Evolutionary conservation across 257 asterid species (phyloP), one percentile per base, ranked within the genome.

Genomic region (Lycium barbarum): DNA sequence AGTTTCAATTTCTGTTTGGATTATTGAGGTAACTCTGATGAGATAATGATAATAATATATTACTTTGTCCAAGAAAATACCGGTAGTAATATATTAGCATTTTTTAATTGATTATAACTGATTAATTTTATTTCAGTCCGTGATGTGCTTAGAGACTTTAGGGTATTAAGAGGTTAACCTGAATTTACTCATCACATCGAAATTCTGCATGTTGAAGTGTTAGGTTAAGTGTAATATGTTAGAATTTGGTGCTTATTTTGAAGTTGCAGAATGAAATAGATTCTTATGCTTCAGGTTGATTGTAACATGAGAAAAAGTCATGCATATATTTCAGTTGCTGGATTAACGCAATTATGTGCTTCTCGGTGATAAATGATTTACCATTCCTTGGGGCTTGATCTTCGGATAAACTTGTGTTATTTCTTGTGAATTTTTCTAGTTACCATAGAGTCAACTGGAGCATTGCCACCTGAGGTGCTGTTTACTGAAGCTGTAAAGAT

Each of bases 401-500:
- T 51, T 53, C 63, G 15, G 1, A 51, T 36, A 13, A 43, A 13
- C 65, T 26, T 73, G 5, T 22, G 15, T 3, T n/a, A 58, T 45
- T 22, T 38, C 36, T 58, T 22, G 81, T 47, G 74, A 36, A 82
- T 66, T 73, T 71, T 53, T 86, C 83, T 90, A 96, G 98, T 95
- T 90, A 93, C 93, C 36, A 91, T 96, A 68, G 98, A 96, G 86
- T 96, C 99, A 47, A 92, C 98, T 1, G 98, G 98, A 88, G 97
- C 95, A 57, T 88, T 97, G 70, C 97, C 97, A 51, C 99, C 99
- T 4, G 98, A 95, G 86, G 92, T 83, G 72, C 88, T 97, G 84
- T 95, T 97, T 83, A 91, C 98, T 3, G 99, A 97, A 91, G 98
- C 98, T 20, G 96, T 95, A 84, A 92, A 92, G 93, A 92, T 94